phyloP scores from a whole-genome alignment of 2,329 filamentous ascomycete species.

The Colletotrichum navitas region DNA sequence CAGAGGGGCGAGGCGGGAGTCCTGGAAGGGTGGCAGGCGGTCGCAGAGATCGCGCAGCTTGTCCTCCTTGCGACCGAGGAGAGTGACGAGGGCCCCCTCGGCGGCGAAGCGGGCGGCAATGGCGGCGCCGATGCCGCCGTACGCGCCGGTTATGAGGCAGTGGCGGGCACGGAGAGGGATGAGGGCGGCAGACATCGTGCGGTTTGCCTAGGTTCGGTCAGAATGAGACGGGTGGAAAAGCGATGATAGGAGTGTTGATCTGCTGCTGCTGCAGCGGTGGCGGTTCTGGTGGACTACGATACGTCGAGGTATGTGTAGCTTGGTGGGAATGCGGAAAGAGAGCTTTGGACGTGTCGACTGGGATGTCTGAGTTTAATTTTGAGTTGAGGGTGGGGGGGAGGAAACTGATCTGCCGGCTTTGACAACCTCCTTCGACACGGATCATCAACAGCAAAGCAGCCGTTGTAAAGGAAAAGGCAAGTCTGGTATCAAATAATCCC shows the following conservation, averaged over 20 bases:
- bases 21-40: constrained; percentile 45
- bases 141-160: constrained; percentile 76
- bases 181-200: constrained; percentile 27
- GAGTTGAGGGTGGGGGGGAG: constrained; percentile 5
- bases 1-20: constrained; percentile 43
- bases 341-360: constrained; percentile 17
- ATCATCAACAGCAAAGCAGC: not conserved
- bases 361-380: constrained; percentile 22
- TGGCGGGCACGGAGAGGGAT: constrained; percentile 57
- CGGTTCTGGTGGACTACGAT: not conserved
- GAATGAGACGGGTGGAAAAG: not conserved
- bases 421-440: not conserved
- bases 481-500: not conserved
- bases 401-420: not conserved
- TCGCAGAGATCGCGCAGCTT: constrained; percentile 58
- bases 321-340: constrained; percentile 1
- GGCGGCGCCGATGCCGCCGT: constrained; percentile 76
- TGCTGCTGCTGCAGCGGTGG: not conserved
- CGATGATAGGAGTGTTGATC: not conserved
- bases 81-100: constrained; percentile 70
- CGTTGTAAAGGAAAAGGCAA: not conserved
- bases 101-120: constrained; percentile 75
- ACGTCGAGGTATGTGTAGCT: constrained; percentile 5
- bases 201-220: not conserved
- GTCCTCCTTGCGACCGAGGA: constrained; percentile 69